Evolutionary conservation across 305 asterid species (phyloP), one percentile per base, ranked within the genome.

Genomic region (Coffea humblotiana): DNA sequence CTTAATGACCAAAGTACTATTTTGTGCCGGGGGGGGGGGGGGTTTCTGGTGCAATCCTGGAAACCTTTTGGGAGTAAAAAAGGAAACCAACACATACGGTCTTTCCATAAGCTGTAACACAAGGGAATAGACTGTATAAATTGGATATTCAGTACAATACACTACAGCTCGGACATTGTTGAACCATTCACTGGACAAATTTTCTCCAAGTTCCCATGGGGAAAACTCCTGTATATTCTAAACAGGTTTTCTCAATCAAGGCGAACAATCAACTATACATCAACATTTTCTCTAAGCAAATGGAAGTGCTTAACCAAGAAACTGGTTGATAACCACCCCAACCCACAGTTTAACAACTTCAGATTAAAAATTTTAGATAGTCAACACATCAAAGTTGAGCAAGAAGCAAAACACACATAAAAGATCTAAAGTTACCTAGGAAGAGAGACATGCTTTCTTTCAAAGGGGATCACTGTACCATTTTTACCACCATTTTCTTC

Each of bases 391-490:
- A 14, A 14, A 32, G 40, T 32, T 37, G 43, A 49, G 64, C 8
- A 74, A 64, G 40, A 61, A 73, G 63, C 68, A 71, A 49, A n/a
- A 15, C 43, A 27, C 40, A 47, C 61, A 14, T 63, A 48, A 67
- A 32, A 70, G 19, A 74, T 66, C 23, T 25, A 68, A 61, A 77
- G 54, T 76, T 87, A 91, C 97, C 97, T 89, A 65, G 97, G 97
- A 85, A 93, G 97, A 52, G 97, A 93, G 70, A 83, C 93, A 80
- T 93, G 97, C 83, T 93, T 93, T 84, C 97, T 86, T 77, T 88
- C 94, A 29, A 86, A 88, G 5, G 95, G 97, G 80, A 81, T 69
- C 72, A 77, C 90, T 1, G 89, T 88, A 67, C 92, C 92, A 75
- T 66, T 78, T 84, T 89, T 90, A 79, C 94, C 95, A 80, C 73